Base-by-base conservation (phyloP, 257 asterid species). In the Pogostemon cablin region DNA sequence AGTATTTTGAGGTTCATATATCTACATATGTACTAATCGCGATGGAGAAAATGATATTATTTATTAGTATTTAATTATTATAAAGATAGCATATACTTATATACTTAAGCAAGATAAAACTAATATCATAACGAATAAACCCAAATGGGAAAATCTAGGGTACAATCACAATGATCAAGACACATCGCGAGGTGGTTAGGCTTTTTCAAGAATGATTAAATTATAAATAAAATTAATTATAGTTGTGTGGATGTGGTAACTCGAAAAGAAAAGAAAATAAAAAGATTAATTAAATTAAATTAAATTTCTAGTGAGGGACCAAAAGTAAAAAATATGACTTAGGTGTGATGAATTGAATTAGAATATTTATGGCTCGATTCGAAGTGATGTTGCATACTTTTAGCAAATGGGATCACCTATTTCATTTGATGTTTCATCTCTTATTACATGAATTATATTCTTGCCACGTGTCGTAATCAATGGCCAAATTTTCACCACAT, bases 121-220 rank as follows among this genome's bases (percentile, higher is more conserved):
- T 50, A 4, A 50, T 50, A 50, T 50, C 15, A 34, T 62, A 11
- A 40, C 4, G n/a, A 11, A 7, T 5, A 11, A 25, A 6, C 39
- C 46, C n/a, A 47, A 65, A 32, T 41, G 4, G 10, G 9, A 4
- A 15, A 41, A 54, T 39, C 2, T 6, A 54, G 72, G 53, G 67
- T 65, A 65, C 46, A 44, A 55, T 65, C 72, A 48, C 65, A 25
- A 73, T 73, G 68, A 55, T 64, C n/a, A 65, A 42, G 64, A 62
- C 67, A 64, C 53, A 62, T 68, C 42, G 67, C 11, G n/a, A 58
- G 69, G 73, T 67, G 74, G 44, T 74, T 60, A 67, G 79, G 42
- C 47, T 58, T 66, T 66, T 39, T 50, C 15, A 55, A 52, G 58
- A 11, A 12, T 20, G 37, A 70, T n/a, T 4, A 11, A 32, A 53